Percentiles rank a stretch among this genome's conserved stretches.
These are phyloP conservation scores for Corinectria fuckeliana DNA, from an alignment of 2,329 filamentous ascomycete genomes.

Conservation along the genomic window DNA sequence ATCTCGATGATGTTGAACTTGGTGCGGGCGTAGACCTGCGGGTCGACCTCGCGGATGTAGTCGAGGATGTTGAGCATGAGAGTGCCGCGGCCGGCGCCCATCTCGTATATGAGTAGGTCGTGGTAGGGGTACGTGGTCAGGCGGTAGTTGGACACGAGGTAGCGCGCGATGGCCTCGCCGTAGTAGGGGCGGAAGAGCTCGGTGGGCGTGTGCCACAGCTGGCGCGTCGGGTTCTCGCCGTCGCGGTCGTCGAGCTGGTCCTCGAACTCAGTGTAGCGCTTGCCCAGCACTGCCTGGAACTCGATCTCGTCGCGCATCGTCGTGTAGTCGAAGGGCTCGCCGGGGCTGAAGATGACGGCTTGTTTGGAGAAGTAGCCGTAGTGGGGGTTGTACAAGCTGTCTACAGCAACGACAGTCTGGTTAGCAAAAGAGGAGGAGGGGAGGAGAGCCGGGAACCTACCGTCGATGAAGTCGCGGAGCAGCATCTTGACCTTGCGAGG, in stretches of 20 bases:
- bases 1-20: conserved; percentile 98
- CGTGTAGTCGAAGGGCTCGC: conserved; percentile 89
- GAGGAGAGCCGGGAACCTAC: conserved; percentile 51
- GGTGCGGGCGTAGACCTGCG: conserved; percentile 91
- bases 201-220: conserved; percentile 98
- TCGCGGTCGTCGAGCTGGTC: conserved; percentile 79
- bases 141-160: conserved; percentile 95
- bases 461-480: conserved; percentile 96
- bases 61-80: conserved; percentile 98
- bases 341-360: conserved; percentile 93
- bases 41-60: conserved; percentile 88
- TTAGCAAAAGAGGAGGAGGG: conserved; percentile 18
- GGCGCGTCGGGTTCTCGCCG: conserved; percentile 72
- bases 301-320: conserved; percentile 81
- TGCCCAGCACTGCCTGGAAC: conserved; percentile 78
- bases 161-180: conserved; percentile 95
- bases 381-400: conserved; percentile 91
- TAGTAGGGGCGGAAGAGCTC: conserved; percentile 97
- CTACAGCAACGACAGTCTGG: conserved; percentile 57
- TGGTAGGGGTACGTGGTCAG: conserved; percentile 93
- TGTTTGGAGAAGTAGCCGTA: conserved; percentile 98
- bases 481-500: conserved; percentile 95
- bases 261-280: conserved; percentile 89
- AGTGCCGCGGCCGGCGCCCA: conserved; percentile 96
- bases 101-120: conserved; percentile 97